These are phyloP conservation scores for Leccinum subrobustum DNA, from an alignment of 1,284 basidiomycete genomes.

Conservation along the genomic window DNA sequence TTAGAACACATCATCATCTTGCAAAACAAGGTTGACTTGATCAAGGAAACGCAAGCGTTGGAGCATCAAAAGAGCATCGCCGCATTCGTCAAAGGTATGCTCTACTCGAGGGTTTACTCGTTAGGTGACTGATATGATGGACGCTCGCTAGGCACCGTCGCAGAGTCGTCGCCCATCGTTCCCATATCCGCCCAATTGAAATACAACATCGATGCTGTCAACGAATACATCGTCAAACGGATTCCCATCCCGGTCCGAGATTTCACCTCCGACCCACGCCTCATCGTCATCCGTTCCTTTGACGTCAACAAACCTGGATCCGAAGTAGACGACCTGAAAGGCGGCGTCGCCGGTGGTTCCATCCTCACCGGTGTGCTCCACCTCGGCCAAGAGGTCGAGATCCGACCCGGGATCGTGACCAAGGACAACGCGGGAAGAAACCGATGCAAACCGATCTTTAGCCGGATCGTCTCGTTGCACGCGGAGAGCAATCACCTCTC, in stretches of 20 bases:
- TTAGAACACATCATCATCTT: slow-evolving; percentile 97
- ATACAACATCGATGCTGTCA: slow-evolving; percentile 99
- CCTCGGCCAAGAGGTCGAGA: slow-evolving; percentile 94
- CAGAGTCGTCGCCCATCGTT: slow-evolving; percentile 95
- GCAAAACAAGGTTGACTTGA: slow-evolving; percentile 97
- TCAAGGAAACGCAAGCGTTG: slow-evolving; percentile 87
- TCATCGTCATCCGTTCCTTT: slow-evolving; percentile 99
- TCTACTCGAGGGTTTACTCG: neutral
- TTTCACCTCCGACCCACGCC: slow-evolving; percentile 87
- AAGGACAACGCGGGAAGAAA: slow-evolving; percentile 92
- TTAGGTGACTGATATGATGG: slow-evolving; percentile 1
- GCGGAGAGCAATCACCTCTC: slow-evolving; percentile 94
- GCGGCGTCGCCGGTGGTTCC: slow-evolving; percentile 96
- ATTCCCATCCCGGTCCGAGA: slow-evolving; percentile 94
- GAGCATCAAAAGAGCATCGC: slow-evolving; percentile 94
- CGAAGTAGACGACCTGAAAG: slow-evolving; percentile 95
- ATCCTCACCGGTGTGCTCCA: slow-evolving; percentile 92
- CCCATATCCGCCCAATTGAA: slow-evolving; percentile 98
- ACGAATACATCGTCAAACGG: slow-evolving; percentile 97
- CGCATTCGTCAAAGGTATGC: slow-evolving; percentile 86
- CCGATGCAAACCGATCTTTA: slow-evolving; percentile 92
- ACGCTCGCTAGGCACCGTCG: slow-evolving; percentile 76
- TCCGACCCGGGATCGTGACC: slow-evolving; percentile 95
- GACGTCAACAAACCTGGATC: slow-evolving; percentile 99
- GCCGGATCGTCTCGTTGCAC: slow-evolving; percentile 86